A percentile compares a stretch with the other conserved stretches of the same genome.
Evolutionary conservation across 129 eudicot genomes (phyloP).

Genomic region (Oenanthe sinensis): DNA sequence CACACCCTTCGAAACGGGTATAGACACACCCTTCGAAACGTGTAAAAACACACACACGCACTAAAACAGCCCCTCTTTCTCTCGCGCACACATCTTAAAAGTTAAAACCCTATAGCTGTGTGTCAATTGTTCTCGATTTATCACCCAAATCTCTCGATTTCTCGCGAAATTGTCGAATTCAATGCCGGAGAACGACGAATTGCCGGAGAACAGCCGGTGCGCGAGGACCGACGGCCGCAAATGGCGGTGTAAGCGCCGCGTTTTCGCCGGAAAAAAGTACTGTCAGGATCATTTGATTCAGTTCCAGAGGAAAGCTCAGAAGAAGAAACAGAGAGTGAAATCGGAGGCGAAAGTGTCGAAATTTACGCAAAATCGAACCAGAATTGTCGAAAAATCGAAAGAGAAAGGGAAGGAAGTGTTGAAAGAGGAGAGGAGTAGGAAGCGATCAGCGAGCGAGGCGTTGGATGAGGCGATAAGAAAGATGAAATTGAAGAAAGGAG

Average conservation of each 20-base stretch:
- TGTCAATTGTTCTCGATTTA: background rate
- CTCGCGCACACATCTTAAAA: background rate
- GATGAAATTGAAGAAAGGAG: conserved; percentile 75
- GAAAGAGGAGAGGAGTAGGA: conserved; percentile 9
- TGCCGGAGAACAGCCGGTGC: conserved; percentile 62
- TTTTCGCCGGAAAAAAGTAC: conserved; percentile 50
- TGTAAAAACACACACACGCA: background rate
- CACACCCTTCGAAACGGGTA: background rate
- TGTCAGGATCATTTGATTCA: conserved; percentile 76
- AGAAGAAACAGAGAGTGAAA: conserved; percentile 13
- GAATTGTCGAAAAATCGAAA: conserved; percentile 1
- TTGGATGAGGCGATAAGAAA: conserved; percentile 60
- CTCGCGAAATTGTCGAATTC: conserved; percentile 3
- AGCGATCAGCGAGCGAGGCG: conserved; percentile 40
- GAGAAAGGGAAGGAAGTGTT: conserved; percentile 4
- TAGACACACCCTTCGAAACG: background rate
- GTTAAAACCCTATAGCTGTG: background rate
- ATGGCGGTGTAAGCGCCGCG: conserved; percentile 87
- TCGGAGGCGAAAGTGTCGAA: conserved; percentile 8
- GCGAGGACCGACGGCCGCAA: conserved; percentile 70
- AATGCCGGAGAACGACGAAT: conserved; percentile 43
- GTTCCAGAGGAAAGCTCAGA: conserved; percentile 50
- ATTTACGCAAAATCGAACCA: background rate
- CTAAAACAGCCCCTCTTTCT: background rate
- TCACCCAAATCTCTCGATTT: background rate